Conservation (phyloP, 1,284 basidiomycete genomes). For the Chondrostereum purpureum region DNA sequence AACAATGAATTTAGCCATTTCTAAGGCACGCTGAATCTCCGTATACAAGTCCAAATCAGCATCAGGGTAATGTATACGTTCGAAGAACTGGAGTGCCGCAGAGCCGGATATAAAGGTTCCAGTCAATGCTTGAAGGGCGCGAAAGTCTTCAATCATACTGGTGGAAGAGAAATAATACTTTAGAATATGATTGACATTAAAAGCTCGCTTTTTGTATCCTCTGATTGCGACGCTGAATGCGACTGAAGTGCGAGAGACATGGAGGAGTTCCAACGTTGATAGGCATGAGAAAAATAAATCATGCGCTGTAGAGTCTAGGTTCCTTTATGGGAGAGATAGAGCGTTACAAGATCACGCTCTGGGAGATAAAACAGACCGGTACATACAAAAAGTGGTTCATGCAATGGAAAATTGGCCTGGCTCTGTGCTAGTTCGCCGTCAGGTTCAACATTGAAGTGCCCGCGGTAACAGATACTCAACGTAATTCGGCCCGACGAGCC, state of each 20-base stretch:
- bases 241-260: conserved; percentile 1
- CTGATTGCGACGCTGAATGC: neutral
- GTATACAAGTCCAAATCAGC: conserved; percentile 34
- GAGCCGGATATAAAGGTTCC: conserved; percentile 34
- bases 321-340: neutral
- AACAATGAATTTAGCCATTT: conserved; percentile 14
- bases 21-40: conserved; percentile 13
- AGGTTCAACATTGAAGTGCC: neutral
- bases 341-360: no score
- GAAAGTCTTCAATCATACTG: conserved; percentile 20
- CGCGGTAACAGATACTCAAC: no score
- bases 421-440: neutral
- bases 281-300: conserved; percentile 6
- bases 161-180: conserved; percentile 20
- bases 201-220: conserved; percentile 12
- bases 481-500: no score
- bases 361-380: no score
- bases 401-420: neutral
- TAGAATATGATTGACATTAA: conserved; percentile 17
- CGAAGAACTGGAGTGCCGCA: conserved; percentile 32
- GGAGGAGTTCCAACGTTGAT: conserved; percentile 1
- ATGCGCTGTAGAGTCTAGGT: neutral
- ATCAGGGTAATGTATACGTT: conserved; percentile 21
- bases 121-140: conserved; percentile 23
- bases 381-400: neutral